A percentile compares a stretch with the other conserved stretches of the same genome.
Evolutionary conservation across 768 basidiomycete genomes (phyloP).

Genomic region (Russula foetens): DNA sequence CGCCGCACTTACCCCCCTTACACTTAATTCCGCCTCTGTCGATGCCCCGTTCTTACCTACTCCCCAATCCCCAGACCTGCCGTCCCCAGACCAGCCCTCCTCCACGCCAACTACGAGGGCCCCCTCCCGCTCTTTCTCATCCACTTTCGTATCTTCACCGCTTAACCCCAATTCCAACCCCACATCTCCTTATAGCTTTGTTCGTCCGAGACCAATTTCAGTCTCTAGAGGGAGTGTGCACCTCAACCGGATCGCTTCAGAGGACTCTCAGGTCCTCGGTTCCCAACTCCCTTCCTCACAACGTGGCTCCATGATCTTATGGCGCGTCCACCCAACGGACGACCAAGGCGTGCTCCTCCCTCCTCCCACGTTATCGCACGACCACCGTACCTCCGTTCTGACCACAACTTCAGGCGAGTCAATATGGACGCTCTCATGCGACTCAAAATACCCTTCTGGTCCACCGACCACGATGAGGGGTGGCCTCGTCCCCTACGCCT

Average conservation of each 20-base stretch:
- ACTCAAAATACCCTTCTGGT: slow-evolving; percentile 59
- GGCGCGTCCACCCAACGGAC: slow-evolving; percentile 43
- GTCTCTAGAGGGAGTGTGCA: slow-evolving; percentile 34
- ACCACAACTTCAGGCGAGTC: slow-evolving; percentile 46
- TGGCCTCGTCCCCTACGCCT: slow-evolving; percentile 58
- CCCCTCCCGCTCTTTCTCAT: slow-evolving; percentile 26
- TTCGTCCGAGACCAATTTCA: slow-evolving; percentile 34
- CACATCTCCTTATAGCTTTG: slow-evolving; percentile 19
- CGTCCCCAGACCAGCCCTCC: background rate
- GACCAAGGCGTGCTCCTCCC: slow-evolving; percentile 27
- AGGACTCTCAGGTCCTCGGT: slow-evolving; percentile 37
- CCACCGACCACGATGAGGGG: slow-evolving; percentile 23
- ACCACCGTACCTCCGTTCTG: slow-evolving; percentile 35
- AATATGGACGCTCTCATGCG: slow-evolving; percentile 38
- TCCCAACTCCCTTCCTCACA: slow-evolving; percentile 24
- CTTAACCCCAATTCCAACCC: slow-evolving; percentile 37
- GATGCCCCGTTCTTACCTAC: background rate
- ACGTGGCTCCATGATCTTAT: slow-evolving; percentile 59
- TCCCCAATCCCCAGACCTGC: background rate
- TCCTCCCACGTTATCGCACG: slow-evolving; percentile 23
- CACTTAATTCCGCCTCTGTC: background rate
- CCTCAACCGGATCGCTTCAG: slow-evolving; percentile 38
- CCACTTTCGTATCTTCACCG: slow-evolving; percentile 42
- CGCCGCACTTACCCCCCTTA: background rate
- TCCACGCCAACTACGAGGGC: background rate